phyloP scores from a whole-genome alignment of 306 rosid species.

The Quercus dentata region DNA sequence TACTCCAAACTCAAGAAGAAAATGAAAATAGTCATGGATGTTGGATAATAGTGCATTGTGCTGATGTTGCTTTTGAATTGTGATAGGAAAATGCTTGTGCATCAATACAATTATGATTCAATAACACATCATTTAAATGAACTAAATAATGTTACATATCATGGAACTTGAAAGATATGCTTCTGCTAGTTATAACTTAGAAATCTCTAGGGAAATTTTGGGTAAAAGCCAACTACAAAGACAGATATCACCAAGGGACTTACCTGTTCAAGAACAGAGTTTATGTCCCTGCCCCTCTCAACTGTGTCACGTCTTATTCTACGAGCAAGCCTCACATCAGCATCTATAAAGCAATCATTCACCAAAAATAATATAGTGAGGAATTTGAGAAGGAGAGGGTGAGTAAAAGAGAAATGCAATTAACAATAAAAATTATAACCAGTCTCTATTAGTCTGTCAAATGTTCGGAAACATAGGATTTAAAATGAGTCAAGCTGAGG shows the following conservation, averaged over 20 bases:
- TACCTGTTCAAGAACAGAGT: slow-evolving; percentile 97
- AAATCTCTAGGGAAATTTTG: not conserved
- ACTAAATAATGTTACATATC: not conserved
- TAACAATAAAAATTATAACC: not conserved
- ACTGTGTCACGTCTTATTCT: slow-evolving; percentile 97
- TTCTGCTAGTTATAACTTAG: not conserved
- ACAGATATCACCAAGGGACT: slow-evolving; percentile 3
- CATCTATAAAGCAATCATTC: slow-evolving; percentile 53
- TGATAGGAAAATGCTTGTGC: not conserved
- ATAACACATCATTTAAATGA: not conserved
- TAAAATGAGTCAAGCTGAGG: not conserved
- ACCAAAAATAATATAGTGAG: slow-evolving; percentile 13
- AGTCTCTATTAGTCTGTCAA: not conserved
- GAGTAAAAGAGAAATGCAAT: not conserved
- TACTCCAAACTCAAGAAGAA: not conserved
- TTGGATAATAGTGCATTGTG: not conserved
- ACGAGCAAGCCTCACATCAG: slow-evolving; percentile 99
- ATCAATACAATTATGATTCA: not conserved
- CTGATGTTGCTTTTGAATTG: not conserved
- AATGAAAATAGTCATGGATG: not conserved
- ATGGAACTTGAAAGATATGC: not conserved
- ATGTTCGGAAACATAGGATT: not conserved
- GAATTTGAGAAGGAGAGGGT: not conserved
- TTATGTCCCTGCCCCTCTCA: slow-evolving; percentile 91
- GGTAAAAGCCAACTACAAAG: not conserved